A percentile compares a stretch with the other conserved stretches of the same genome.
Conservation (phyloP, 1,284 basidiomycete species). For the Leccinum fallax region DNA sequence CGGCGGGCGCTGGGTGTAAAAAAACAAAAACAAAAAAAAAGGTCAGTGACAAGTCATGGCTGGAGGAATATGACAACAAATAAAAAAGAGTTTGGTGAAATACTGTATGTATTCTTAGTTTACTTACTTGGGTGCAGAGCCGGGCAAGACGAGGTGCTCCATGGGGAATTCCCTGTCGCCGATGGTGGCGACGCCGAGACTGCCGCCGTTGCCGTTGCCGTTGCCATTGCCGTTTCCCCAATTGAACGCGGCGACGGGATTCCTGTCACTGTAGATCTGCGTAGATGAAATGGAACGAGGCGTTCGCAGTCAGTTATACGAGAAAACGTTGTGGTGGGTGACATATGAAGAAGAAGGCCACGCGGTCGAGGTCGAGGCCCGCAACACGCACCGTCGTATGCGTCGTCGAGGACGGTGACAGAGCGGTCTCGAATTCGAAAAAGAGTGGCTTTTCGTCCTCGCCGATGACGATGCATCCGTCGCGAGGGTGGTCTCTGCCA, state of each 20-base stretch:
- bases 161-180: conserved; percentile 58
- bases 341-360: background rate
- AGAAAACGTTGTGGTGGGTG: background rate
- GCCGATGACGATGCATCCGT: conserved; percentile 66
- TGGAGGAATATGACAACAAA: background rate
- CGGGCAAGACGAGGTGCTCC: conserved; percentile 59
- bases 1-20: conserved; percentile 50
- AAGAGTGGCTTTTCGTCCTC: conserved; percentile 60
- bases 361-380: background rate
- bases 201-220: conserved; percentile 40
- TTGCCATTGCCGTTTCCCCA: conserved; percentile 35
- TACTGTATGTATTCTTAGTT: background rate
- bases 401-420: conserved; percentile 33
- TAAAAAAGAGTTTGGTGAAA: background rate
- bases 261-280: conserved; percentile 51
- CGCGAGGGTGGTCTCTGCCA: conserved; percentile 63
- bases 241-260: conserved; percentile 59
- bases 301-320: background rate
- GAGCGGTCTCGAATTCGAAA: conserved; percentile 63
- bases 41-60: conserved; percentile 10
- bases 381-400: conserved; percentile 52
- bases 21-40: conserved; percentile 13
- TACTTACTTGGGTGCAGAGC: conserved; percentile 49
- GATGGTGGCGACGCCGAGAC: conserved; percentile 59
- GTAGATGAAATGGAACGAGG: background rate